Evolutionary conservation across 108 stramenopile genomes (phyloP).

Genomic region (Schizochytrium sp.): DNA sequence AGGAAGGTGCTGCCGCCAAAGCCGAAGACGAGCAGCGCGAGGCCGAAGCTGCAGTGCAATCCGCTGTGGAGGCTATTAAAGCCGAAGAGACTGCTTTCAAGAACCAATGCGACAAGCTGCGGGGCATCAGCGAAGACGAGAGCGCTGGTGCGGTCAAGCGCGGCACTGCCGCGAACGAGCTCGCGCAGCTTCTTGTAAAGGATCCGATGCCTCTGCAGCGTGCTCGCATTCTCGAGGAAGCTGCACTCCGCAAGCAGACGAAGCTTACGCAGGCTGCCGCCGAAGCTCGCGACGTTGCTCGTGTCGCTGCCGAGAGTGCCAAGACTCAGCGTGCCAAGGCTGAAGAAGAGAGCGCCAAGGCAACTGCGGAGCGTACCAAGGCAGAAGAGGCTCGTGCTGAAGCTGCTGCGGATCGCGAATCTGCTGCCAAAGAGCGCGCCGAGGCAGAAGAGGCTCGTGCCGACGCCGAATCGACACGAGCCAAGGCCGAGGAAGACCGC

Average conservation of each 20-base stretch:
- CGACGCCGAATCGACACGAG: neutral
- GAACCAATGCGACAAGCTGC: neutral
- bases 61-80: conserved; percentile 7
- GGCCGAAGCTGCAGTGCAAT: neutral
- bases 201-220: conserved; percentile 19
- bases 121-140: conserved; percentile 3
- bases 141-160: conserved; percentile 10
- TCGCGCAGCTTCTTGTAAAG: conserved; percentile 11
- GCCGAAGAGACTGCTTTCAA: conserved; percentile 9
- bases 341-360: neutral
- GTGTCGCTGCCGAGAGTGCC: neutral
- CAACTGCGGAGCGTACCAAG: neutral
- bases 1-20: neutral
- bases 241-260: conserved; percentile 20
- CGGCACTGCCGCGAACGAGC: conserved; percentile 19
- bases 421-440: neutral
- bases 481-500: conserved; percentile 12
- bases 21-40: neutral
- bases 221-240: conserved; percentile 20
- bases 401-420: neutral
- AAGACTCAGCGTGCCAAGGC: neutral
- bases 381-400: neutral
- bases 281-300: neutral
- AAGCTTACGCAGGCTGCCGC: conserved; percentile 4
- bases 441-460: conserved; percentile 15